Percentiles rank a stretch among this genome's conserved stretches.
phyloP scores from a whole-genome alignment of 2,329 filamentous ascomycete species.

The Leptodontidium sp. region DNA sequence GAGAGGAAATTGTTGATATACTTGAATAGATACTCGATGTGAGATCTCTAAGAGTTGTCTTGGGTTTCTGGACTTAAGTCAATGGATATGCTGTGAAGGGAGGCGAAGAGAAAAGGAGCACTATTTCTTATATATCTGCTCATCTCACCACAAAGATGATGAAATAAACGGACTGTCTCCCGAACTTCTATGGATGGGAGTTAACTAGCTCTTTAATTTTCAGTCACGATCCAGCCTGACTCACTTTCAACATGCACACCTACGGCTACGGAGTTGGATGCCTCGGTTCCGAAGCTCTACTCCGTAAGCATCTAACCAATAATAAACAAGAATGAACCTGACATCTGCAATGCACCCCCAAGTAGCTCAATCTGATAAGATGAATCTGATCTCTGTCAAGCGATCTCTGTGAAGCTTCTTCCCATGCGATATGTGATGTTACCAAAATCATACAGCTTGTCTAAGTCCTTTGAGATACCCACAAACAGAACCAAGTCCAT shows the following conservation, averaged over 20 bases:
- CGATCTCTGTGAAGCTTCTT: too few relatives aligned
- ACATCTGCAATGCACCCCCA: background rate
- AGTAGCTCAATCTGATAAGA: slow-evolving; percentile 12
- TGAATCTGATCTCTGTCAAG: background rate
- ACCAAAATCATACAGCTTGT: too few relatives aligned
- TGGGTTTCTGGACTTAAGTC: too few relatives aligned
- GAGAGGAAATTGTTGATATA: background rate
- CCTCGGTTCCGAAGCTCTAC: slow-evolving; percentile 2
- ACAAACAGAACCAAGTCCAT: too few relatives aligned
- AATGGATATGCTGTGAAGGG: too few relatives aligned
- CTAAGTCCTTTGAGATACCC: too few relatives aligned
- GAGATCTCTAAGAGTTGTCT: background rate
- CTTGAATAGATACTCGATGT: background rate
- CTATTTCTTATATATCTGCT: background rate
- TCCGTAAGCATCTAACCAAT: background rate
- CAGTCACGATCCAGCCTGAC: background rate
- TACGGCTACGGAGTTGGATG: slow-evolving; percentile 3
- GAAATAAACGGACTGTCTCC: background rate
- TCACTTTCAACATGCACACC: background rate
- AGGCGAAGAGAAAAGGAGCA: background rate
- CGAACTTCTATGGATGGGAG: background rate
- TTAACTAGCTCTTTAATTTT: too few relatives aligned
- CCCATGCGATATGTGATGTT: too few relatives aligned
- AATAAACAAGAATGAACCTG: background rate
- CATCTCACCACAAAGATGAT: background rate